Conservation (phyloP, 306 rosid genomes). For the Lablab purpureus region DNA sequence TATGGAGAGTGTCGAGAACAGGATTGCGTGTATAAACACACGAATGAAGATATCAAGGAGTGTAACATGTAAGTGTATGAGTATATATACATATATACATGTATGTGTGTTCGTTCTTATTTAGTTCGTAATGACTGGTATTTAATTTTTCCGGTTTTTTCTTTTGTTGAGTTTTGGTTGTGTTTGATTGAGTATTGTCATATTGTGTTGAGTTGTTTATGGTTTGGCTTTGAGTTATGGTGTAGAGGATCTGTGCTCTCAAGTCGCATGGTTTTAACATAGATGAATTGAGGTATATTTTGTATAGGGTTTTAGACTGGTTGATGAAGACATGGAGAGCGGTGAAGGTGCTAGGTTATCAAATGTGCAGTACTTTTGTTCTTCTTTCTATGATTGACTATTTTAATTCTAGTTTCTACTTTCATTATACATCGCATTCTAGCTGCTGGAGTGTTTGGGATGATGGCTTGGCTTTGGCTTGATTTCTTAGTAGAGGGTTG, state of each 20-base stretch:
- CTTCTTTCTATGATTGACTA: slow-evolving; percentile 6
- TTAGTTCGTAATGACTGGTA: slow-evolving; percentile 12
- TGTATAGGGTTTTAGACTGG: background rate
- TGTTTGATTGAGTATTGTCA: background rate
- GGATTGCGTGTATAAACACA: slow-evolving; percentile 97
- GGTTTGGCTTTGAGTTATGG: slow-evolving; percentile 21
- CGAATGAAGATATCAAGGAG: slow-evolving; percentile 98
- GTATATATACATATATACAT: background rate
- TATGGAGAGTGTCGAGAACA: slow-evolving; percentile 98
- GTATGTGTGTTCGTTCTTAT: background rate
- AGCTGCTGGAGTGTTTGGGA: slow-evolving; percentile 36
- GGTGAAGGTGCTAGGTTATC: slow-evolving; percentile 13
- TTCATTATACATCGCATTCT: slow-evolving; percentile 18
- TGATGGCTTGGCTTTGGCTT: background rate
- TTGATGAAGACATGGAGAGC: background rate
- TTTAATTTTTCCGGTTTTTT: background rate
- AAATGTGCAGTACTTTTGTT: background rate
- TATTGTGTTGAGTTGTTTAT: background rate
- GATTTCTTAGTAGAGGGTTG: slow-evolving; percentile 35
- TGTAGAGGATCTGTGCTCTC: background rate
- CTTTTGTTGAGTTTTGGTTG: background rate
- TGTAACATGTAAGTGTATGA: slow-evolving; percentile 84
- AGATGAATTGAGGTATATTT: background rate
- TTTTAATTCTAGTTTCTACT: slow-evolving; percentile 24
- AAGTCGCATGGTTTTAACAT: background rate